Percentiles rank a stretch among this genome's conserved stretches.
phyloP scores from a whole-genome alignment of 1,284 basidiomycete species.

The Ceratobasidium sp. region DNA sequence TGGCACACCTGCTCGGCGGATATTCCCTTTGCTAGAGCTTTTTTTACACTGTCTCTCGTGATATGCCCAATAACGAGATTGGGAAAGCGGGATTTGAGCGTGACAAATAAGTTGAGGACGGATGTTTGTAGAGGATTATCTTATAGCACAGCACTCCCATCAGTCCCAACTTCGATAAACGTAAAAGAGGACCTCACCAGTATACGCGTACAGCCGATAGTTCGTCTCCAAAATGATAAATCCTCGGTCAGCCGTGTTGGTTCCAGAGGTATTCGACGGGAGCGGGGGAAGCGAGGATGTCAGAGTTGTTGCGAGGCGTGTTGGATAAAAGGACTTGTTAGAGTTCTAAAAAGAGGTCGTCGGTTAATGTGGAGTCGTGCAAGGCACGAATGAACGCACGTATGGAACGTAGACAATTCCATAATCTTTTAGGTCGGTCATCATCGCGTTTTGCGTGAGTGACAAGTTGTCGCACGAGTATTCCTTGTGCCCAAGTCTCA shows the following conservation, averaged over 20 bases:
- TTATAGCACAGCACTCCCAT: no score
- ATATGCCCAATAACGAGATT: constrained; percentile 96
- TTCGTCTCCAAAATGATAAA: constrained; percentile 99
- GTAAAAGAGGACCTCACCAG: constrained; percentile 62
- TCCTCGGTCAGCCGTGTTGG: constrained; percentile 71
- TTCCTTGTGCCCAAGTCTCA: constrained; percentile 60
- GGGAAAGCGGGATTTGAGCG: constrained; percentile 91
- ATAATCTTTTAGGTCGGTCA: constrained; percentile 93
- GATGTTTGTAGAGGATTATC: constrained; percentile 96
- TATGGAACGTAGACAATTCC: constrained; percentile 88
- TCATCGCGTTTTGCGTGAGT: constrained; percentile 82
- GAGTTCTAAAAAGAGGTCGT: background rate
- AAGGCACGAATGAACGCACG: constrained; percentile 50
- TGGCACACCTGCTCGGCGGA: constrained; percentile 97
- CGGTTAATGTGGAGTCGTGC: background rate
- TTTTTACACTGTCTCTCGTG: constrained; percentile 93
- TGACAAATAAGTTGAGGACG: constrained; percentile 93
- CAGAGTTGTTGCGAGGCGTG: constrained; percentile 93
- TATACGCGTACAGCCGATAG: constrained; percentile 98
- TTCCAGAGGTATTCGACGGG: constrained; percentile 58
- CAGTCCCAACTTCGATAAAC: no score
- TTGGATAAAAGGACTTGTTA: constrained; percentile 84
- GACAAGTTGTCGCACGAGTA: constrained; percentile 88
- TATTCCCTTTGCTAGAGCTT: constrained; percentile 93
- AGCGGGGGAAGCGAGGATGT: constrained; percentile 75